Conservation (phyloP, 495 filamentous ascomycete species). For the Astrothelium macrocarpum region DNA sequence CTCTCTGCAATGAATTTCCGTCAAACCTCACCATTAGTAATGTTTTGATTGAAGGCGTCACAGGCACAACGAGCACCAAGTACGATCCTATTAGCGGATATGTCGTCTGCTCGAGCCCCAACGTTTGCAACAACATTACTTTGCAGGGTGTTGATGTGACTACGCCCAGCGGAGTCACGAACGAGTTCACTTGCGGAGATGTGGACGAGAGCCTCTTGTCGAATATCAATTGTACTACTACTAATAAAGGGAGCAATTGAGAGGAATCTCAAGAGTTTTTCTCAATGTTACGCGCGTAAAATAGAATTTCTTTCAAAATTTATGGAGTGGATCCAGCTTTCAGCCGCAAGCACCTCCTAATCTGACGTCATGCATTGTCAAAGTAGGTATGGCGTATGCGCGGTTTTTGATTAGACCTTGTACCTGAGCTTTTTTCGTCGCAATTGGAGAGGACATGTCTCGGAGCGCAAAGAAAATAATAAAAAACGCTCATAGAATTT, state of each 20-base stretch:
- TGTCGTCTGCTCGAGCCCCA: conserved; percentile 48
- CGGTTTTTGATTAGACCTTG: too few relatives aligned
- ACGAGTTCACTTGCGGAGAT: conserved; percentile 46
- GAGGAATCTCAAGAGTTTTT: too few relatives aligned
- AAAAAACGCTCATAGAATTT: too few relatives aligned
- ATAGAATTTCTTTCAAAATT: too few relatives aligned
- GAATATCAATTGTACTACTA: conserved; percentile 19
- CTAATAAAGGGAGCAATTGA: conserved; percentile 17
- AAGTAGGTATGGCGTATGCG: too few relatives aligned
- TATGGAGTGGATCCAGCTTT: too few relatives aligned
- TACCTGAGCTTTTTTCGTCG: too few relatives aligned
- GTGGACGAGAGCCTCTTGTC: conserved; percentile 26
- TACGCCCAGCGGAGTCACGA: conserved; percentile 39
- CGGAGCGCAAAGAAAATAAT: too few relatives aligned
- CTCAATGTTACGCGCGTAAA: too few relatives aligned
- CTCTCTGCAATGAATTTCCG: conserved; percentile 51
- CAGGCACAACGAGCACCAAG: conserved; percentile 44
- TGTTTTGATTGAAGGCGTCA: conserved; percentile 22
- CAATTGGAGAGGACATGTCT: too few relatives aligned
- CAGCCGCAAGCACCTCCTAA: too few relatives aligned
- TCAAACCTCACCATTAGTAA: conserved; percentile 45
- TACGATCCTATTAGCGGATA: conserved; percentile 43
- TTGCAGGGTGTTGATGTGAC: conserved; percentile 41
- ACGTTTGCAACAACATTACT: conserved; percentile 46
- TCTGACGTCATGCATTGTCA: too few relatives aligned